Evolutionary conservation across 2,329 filamentous ascomycete genomes (phyloP).

Genomic region (Aspergillus persii): DNA sequence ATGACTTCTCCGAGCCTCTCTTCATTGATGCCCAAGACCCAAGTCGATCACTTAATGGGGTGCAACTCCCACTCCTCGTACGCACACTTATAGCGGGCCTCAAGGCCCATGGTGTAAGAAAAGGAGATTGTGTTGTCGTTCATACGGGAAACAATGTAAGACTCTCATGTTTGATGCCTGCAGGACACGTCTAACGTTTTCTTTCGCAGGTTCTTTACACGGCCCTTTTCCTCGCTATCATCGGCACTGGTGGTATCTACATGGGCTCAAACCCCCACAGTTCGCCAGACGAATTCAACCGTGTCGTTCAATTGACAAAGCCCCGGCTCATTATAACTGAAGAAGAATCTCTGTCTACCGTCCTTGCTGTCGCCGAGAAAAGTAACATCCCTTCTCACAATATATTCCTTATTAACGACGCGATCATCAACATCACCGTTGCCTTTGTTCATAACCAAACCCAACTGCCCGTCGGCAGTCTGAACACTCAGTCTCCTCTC

Average conservation of each 20-base stretch:
- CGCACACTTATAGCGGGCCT: constrained; percentile 30
- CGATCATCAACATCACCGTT: neutral
- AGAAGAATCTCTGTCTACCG: constrained; percentile 26
- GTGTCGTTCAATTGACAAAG: constrained; percentile 39
- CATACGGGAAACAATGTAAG: constrained; percentile 31
- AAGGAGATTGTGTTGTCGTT: constrained; percentile 35
- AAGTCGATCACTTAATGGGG: constrained; percentile 20
- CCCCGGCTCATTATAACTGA: constrained; percentile 42
- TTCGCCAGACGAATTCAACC: constrained; percentile 40
- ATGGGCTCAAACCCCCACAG: constrained; percentile 46
- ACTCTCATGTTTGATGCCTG: neutral
- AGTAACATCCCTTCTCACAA: constrained; percentile 1
- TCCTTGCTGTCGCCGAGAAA: constrained; percentile 22
- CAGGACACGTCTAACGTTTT: neutral
- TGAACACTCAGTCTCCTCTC: neutral
- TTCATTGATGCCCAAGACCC: constrained; percentile 34
- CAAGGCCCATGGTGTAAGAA: constrained; percentile 22
- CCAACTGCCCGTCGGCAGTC: neutral
- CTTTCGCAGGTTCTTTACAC: constrained; percentile 19
- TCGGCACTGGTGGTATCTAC: constrained; percentile 42
- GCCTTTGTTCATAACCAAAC: neutral
- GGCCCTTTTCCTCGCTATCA: constrained; percentile 22
- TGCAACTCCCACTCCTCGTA: constrained; percentile 21
- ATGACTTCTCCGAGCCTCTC: constrained; percentile 27
- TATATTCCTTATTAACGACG: constrained; percentile 24